Percentiles rank a stretch among this genome's conserved stretches.
Evolutionary conservation across 2,329 filamentous ascomycete genomes (phyloP).

Genomic region (Colletotrichum horii): DNA sequence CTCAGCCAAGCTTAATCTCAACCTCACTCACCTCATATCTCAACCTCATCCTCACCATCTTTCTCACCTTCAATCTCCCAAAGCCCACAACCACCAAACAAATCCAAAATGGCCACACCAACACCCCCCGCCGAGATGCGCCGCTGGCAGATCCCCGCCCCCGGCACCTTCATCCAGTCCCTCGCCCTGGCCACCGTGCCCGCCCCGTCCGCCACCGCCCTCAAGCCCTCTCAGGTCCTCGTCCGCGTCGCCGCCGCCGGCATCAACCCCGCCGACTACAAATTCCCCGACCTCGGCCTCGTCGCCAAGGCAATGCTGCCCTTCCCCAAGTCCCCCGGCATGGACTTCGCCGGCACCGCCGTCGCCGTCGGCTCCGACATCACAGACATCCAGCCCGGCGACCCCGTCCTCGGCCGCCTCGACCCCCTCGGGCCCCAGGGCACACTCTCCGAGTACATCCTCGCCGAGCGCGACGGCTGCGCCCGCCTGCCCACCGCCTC

Average conservation of each 20-base stretch:
- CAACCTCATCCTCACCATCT: not conserved
- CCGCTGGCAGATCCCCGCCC: conserved; percentile 25
- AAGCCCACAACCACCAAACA: not conserved
- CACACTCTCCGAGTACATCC: conserved; percentile 47
- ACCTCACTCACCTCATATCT: not conserved
- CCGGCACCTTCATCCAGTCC: conserved; percentile 34
- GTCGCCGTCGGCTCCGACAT: conserved; percentile 29
- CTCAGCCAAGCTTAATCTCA: not conserved
- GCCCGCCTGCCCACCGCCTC: conserved; percentile 38
- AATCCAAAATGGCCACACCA: not conserved
- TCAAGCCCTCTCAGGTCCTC: conserved; percentile 39
- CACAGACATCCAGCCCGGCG: conserved; percentile 40
- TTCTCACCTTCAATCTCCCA: not conserved
- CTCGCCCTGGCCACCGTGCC: conserved; percentile 30
- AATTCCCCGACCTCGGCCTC: conserved; percentile 46
- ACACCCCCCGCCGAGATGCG: conserved; percentile 9
- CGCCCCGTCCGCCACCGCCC: conserved; percentile 27
- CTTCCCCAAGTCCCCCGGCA: conserved; percentile 48
- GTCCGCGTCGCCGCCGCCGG: conserved; percentile 47
- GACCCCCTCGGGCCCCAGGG: conserved; percentile 38
- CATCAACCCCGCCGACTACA: conserved; percentile 57
- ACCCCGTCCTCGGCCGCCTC: conserved; percentile 47
- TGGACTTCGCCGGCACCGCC: conserved; percentile 58
- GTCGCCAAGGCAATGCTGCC: conserved; percentile 37
- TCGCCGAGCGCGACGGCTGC: conserved; percentile 36